Percentiles rank a stretch among this genome's conserved stretches.
These are phyloP conservation scores for Dendrobium catenatum DNA, from an alignment of 106 monocot genomes.

Conservation along the genomic window DNA sequence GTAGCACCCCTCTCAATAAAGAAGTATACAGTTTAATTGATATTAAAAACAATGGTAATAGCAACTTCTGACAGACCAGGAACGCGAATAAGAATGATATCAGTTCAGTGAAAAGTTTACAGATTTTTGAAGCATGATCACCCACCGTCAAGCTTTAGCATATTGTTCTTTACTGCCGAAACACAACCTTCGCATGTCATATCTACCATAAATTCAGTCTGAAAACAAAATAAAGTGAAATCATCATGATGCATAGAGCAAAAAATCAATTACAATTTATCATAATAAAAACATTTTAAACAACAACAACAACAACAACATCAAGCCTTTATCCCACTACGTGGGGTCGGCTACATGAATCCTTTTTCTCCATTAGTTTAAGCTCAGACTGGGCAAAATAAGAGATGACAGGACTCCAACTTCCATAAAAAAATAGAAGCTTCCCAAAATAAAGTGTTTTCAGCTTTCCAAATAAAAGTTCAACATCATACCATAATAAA, in stretches of 20 bases:
- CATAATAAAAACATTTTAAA: neutral
- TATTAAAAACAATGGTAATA: neutral
- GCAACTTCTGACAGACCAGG: neutral
- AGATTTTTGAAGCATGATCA: neutral
- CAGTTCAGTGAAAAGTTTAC: neutral
- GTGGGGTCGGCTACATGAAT: too few species aligned
- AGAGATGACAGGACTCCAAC: neutral
- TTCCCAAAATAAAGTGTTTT: too few species aligned
- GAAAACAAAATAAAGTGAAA: neutral
- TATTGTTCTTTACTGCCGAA: constrained; percentile 66
- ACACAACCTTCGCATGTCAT: constrained; percentile 97
- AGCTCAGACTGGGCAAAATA: neutral
- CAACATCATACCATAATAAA: too few species aligned
- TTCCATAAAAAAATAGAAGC: neutral
- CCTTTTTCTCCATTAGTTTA: too few species aligned
- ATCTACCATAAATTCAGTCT: constrained; percentile 97
- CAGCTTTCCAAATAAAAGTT: too few species aligned
- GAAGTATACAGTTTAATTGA: neutral
- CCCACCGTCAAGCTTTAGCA: constrained; percentile 65
- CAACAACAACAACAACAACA: too few species aligned
- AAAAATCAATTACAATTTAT: neutral
- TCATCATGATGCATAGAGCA: neutral
- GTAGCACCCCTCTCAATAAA: neutral
- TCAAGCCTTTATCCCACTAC: too few species aligned
- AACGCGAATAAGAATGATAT: neutral